Percentiles rank a stretch among this genome's conserved stretches.
These are phyloP conservation scores for Chlamydomonas incerta DNA, from an alignment of 139 green algal genomes.

Conservation along the genomic window DNA sequence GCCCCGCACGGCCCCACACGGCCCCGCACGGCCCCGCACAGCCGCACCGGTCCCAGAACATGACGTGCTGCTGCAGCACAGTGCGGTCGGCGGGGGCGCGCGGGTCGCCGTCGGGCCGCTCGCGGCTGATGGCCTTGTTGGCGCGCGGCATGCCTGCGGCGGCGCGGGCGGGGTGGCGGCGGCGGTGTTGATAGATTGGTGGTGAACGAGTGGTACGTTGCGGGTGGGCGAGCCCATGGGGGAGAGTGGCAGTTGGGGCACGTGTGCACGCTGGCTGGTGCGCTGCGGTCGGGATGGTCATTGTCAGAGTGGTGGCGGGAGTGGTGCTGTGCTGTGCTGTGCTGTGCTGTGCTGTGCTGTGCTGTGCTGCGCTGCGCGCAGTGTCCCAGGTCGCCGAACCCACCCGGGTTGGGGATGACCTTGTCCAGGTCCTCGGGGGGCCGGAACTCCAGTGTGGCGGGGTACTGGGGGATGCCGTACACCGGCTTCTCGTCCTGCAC, in stretches of 20 bases:
- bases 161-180: background rate
- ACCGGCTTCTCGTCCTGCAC: background rate
- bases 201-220: background rate
- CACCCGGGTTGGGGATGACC: slow-evolving; percentile 51
- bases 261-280: too few relatives aligned
- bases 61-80: slow-evolving; percentile 72
- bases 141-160: slow-evolving; percentile 47
- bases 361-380: too few relatives aligned
- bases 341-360: too few relatives aligned
- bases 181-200: background rate
- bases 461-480: slow-evolving; percentile 36
- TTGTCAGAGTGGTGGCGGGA: too few relatives aligned
- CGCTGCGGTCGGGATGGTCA: too few relatives aligned
- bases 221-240: background rate
- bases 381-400: too few relatives aligned
- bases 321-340: background rate
- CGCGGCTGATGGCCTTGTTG: slow-evolving; percentile 47
- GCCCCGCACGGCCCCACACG: too few relatives aligned
- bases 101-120: slow-evolving; percentile 54
- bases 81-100: slow-evolving; percentile 50
- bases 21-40: background rate
- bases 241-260: too few relatives aligned
- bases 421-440: slow-evolving; percentile 49
- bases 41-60: slow-evolving; percentile 64
- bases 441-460: slow-evolving; percentile 29